These are phyloP conservation scores for Phytophthora cactorum DNA, from an alignment of 352 stramenopile genomes.

Conservation along the genomic window DNA sequence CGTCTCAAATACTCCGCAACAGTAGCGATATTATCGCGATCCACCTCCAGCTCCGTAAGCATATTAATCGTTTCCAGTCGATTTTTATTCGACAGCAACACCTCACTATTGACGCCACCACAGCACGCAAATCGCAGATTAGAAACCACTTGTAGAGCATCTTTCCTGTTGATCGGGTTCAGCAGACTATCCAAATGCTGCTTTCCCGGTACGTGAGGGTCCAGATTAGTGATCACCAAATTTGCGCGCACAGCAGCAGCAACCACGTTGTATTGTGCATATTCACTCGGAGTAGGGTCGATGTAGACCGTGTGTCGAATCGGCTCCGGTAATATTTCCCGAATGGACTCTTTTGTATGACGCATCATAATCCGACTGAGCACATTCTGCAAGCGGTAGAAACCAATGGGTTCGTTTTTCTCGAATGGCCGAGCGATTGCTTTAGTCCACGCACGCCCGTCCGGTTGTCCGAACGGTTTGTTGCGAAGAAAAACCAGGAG, in stretches of 20 bases:
- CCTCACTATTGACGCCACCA: constrained; percentile 29
- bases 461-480: constrained; percentile 75
- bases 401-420: constrained; percentile 54
- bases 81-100: constrained; percentile 31
- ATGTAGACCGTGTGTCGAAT: constrained; percentile 60
- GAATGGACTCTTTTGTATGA: constrained; percentile 94
- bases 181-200: constrained; percentile 74
- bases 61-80: constrained; percentile 72
- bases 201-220: constrained; percentile 56
- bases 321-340: constrained; percentile 57
- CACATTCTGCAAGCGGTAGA: constrained; percentile 81
- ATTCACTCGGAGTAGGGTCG: constrained; percentile 45
- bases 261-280: constrained; percentile 76
- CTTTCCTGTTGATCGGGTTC: constrained; percentile 71
- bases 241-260: constrained; percentile 67
- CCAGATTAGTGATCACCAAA: constrained; percentile 77
- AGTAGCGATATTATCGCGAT: constrained; percentile 41
- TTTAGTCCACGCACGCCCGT: constrained; percentile 80
- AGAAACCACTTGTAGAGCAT: constrained; percentile 56
- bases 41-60: constrained; percentile 36
- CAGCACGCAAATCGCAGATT: constrained; percentile 72
- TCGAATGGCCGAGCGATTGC: constrained; percentile 82
- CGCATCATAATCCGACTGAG: constrained; percentile 94
- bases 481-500: constrained; percentile 93
- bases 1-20: constrained; percentile 63